Conservation (phyloP, 768 basidiomycete species). For the Suillus bovinus region DNA sequence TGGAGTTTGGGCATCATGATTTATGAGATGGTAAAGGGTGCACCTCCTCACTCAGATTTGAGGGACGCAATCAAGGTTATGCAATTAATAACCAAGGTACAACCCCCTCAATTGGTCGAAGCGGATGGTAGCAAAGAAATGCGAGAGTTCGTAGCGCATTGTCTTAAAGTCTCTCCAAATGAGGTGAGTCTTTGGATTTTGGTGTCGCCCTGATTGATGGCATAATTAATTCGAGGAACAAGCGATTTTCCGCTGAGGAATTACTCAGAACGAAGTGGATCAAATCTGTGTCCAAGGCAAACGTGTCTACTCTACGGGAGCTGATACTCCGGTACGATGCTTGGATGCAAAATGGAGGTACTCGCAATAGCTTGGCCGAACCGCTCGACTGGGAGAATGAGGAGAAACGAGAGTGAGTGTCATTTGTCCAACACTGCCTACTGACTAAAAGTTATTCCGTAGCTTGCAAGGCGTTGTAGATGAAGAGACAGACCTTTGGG, state of each 20-base stretch:
- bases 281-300: slow-evolving; percentile 65
- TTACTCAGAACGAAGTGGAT: slow-evolving; percentile 90
- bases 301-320: slow-evolving; percentile 73
- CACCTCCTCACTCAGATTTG: slow-evolving; percentile 88
- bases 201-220: slow-evolving; percentile 11
- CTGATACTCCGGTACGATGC: slow-evolving; percentile 76
- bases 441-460: slow-evolving; percentile 10
- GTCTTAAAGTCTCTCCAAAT: slow-evolving; percentile 76
- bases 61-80: slow-evolving; percentile 82
- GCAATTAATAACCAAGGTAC: slow-evolving; percentile 82
- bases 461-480: slow-evolving; percentile 23
- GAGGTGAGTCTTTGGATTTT: slow-evolving; percentile 53
- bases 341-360: slow-evolving; percentile 66
- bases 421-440: slow-evolving; percentile 5
- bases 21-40: slow-evolving; percentile 96
- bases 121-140: slow-evolving; percentile 81
- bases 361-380: slow-evolving; percentile 74
- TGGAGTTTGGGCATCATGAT: slow-evolving; percentile 97
- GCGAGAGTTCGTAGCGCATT: slow-evolving; percentile 83
- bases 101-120: slow-evolving; percentile 80
- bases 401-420: slow-evolving; percentile 54
- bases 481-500: slow-evolving; percentile 55
- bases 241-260: slow-evolving; percentile 92
- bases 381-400: slow-evolving; percentile 73
- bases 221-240: slow-evolving; percentile 2